Evolutionary conservation across 768 basidiomycete genomes (phyloP), one percentile per base, ranked within the genome.

Genomic region (Russula virescens): DNA sequence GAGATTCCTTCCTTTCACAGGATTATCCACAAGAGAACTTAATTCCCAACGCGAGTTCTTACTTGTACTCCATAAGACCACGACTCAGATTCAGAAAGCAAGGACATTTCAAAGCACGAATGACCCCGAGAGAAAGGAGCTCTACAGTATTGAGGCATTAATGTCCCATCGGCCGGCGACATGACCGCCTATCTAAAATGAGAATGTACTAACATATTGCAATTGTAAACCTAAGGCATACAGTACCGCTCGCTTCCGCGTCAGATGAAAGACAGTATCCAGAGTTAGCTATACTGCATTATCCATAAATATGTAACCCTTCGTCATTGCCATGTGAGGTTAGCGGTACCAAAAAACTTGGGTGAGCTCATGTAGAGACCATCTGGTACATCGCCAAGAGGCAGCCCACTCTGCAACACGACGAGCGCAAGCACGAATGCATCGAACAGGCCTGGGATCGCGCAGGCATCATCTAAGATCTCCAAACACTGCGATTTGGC

Each of bases 371-470:
- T 5, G 19, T 63, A 23, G 52, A 63, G 47, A 34, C 40, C 34
- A 34, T 64, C 47, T 5, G 47, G 58, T 4, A 19, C 28, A 9
- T 64, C 63, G 25, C 63, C 63, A n/a, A 64, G 63, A 5, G 58
- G 63, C 47, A 55, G 63, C 14, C 40, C 58, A n/a, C 58, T 19
- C 31, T 64, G 63, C 23, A 60, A 6, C 14, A 60, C 47, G 23
- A 64, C 42, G n/a, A 64, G 63, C 2, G 58, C 63, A 28, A 64
- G 63, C 5, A 64, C 53, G 16, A 64, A 52, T 7, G 58, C 58
- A 21, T 64, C 58, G 34, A 64, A 38, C 14, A 64, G 23, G 35
- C 63, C 63, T 3, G 58, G 58, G 21, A 55, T 50, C 19, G n/a
- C n/a, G n/a, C 28, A 50, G 9, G 40, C 53, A 3, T 60, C 63